Conservation (phyloP, 306 rosid genomes). For the Cucumis hystrix region DNA sequence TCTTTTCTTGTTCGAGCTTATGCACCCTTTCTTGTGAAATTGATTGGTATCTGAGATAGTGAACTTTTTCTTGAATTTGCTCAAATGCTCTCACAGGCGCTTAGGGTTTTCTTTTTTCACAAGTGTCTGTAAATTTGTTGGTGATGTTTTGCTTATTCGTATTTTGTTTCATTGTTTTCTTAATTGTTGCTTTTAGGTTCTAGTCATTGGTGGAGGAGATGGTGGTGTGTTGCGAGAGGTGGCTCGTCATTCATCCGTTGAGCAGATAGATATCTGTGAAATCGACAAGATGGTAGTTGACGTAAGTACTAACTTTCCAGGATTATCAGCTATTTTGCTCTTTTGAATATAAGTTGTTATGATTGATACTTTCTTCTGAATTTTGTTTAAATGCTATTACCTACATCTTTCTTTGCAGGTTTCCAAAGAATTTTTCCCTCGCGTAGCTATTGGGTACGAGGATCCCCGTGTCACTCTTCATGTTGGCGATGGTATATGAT, state of each 20-base stretch:
- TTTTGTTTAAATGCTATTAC: not conserved
- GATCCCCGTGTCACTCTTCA: conserved; percentile 82
- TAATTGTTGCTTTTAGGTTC: conserved; percentile 37
- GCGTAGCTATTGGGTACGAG: conserved; percentile 57
- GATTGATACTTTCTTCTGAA: not conserved
- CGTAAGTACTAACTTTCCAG: conserved; percentile 28
- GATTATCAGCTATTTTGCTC: not conserved
- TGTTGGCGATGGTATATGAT: conserved; percentile 75
- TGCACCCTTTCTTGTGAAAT: not conserved
- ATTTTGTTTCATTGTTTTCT: conserved; percentile 6
- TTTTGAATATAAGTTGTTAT: not conserved
- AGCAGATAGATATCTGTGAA: conserved; percentile 85
- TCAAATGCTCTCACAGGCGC: not conserved
- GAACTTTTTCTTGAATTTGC: not conserved
- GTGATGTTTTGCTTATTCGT: not conserved
- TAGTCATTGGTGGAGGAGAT: conserved; percentile 99
- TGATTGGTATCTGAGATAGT: not conserved
- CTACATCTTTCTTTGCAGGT: conserved; percentile 33
- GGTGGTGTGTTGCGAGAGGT: conserved; percentile 99
- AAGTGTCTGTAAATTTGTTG: not conserved
- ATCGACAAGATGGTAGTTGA: conserved; percentile 98
- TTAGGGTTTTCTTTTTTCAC: not conserved
- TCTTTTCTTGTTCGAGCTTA: not conserved
- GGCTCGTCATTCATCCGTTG: conserved; percentile 75
- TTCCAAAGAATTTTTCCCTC: conserved; percentile 77